These are phyloP conservation scores for Odontarrhena argentea DNA, from an alignment of 345 rosid genomes.

Conservation along the genomic window DNA sequence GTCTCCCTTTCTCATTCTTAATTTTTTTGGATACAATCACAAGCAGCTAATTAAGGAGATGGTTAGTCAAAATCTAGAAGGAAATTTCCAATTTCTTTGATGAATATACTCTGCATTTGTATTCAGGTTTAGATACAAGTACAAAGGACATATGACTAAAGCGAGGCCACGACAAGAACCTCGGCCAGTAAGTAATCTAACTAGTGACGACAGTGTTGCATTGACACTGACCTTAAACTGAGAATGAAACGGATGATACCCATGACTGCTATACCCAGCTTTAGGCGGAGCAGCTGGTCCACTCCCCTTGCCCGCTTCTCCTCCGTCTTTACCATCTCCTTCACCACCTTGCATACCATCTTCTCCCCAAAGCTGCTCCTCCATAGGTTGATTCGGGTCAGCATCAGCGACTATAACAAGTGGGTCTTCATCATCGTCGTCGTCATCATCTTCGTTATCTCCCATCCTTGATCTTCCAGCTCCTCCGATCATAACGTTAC, in stretches of 20 bases:
- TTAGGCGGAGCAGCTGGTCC: constrained; percentile 56
- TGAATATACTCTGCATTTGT: constrained; percentile 37
- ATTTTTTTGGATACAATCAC: not conserved
- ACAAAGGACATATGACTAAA: constrained; percentile 36
- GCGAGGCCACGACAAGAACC: constrained; percentile 31
- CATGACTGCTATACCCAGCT: constrained; percentile 81
- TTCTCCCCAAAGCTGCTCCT: constrained; percentile 77
- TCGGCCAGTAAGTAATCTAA: constrained; percentile 34
- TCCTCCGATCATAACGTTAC: constrained; percentile 53
- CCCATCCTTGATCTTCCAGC: constrained; percentile 57
- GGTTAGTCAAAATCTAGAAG: constrained; percentile 23
- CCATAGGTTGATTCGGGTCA: constrained; percentile 57
- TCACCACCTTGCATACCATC: constrained; percentile 52
- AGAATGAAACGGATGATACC: constrained; percentile 93
- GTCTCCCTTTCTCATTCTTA: constrained; percentile 29
- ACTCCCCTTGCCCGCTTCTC: constrained; percentile 48
- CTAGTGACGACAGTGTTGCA: constrained; percentile 44
- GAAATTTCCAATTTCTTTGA: constrained; percentile 22
- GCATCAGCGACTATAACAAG: constrained; percentile 77
- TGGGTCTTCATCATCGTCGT: constrained; percentile 64
- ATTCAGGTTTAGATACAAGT: constrained; percentile 42
- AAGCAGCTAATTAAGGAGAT: constrained; percentile 15
- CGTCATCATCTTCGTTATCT: constrained; percentile 67
- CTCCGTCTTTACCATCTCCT: constrained; percentile 65
- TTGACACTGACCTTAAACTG: constrained; percentile 98